phyloP scores from a whole-genome alignment of 2,329 filamentous ascomycete genomes.

The Diplodia seriata region DNA sequence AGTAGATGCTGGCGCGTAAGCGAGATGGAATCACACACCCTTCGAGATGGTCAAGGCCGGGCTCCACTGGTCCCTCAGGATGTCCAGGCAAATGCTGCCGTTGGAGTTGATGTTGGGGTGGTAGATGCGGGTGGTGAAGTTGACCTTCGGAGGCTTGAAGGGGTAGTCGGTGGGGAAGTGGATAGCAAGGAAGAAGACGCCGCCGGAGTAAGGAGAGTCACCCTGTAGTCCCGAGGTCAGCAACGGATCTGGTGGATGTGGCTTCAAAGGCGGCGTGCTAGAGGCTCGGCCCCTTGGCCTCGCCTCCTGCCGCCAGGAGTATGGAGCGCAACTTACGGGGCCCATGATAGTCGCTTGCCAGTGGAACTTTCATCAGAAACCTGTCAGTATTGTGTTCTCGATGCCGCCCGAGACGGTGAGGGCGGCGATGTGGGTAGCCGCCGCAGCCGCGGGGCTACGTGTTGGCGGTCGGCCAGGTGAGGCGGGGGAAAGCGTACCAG shows the following conservation, averaged over 20 bases:
- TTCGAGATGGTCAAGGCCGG: conserved; percentile 98
- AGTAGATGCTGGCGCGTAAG: conserved; percentile 33
- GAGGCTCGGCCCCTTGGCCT: conserved; percentile 25
- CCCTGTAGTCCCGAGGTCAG: conserved; percentile 62
- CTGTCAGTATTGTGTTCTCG: conserved; percentile 21
- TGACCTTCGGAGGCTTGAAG: conserved; percentile 99
- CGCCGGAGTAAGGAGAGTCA: conserved; percentile 96
- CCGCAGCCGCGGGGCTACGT: conserved; percentile 42
- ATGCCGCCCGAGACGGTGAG: conserved; percentile 10
- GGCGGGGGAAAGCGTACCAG: conserved; percentile 71
- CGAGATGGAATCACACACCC: conserved; percentile 65
- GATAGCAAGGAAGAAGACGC: conserved; percentile 98
- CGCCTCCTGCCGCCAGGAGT: conserved; percentile 34
- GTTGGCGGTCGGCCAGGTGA: conserved; percentile 18
- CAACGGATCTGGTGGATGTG: conserved; percentile 9
- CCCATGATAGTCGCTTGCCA: conserved; percentile 99
- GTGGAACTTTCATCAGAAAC: conserved; percentile 75
- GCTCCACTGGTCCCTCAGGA: conserved; percentile 98
- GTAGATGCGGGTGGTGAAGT: conserved; percentile 99
- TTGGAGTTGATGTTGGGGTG: conserved; percentile 99
- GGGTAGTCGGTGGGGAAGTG: conserved; percentile 99
- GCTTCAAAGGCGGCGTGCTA: conserved; percentile 24
- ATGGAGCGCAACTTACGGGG: conserved; percentile 72
- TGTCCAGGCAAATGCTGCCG: conserved; percentile 98
- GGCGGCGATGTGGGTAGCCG: conserved; percentile 36